phyloP scores from a whole-genome alignment of 768 basidiomycete genomes.

The Tylopilus rubrobrunneus region DNA sequence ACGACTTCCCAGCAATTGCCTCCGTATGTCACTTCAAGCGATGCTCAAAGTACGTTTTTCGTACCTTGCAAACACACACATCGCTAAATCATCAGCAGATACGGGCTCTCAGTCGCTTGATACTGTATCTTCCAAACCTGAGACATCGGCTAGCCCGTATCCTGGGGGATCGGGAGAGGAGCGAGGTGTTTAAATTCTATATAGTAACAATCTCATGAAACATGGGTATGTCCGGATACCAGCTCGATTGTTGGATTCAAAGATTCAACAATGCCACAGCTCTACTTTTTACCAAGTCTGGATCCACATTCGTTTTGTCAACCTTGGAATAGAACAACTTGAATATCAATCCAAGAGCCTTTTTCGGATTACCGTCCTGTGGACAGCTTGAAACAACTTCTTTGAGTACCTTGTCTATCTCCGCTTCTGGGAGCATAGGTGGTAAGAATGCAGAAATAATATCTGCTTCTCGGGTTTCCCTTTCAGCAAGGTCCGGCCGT shows the following conservation, averaged over 20 bases:
- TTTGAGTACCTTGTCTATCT: slow-evolving; percentile 50
- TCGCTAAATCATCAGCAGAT: background rate
- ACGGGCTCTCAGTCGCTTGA: background rate
- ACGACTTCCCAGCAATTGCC: slow-evolving; percentile 8
- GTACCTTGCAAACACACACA: background rate
- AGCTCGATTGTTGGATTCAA: background rate
- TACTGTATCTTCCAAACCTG: background rate
- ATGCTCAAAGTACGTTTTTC: slow-evolving; percentile 14
- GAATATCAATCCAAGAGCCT: slow-evolving; percentile 46
- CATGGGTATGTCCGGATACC: background rate
- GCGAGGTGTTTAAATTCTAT: background rate
- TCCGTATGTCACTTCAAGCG: slow-evolving; percentile 6
- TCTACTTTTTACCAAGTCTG: slow-evolving; percentile 52
- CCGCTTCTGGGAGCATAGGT: slow-evolving; percentile 50
- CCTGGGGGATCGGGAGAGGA: slow-evolving; percentile 2
- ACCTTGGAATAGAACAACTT: slow-evolving; percentile 61
- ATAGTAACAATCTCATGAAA: background rate
- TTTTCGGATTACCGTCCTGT: slow-evolving; percentile 17
- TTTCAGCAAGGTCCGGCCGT: slow-evolving; percentile 62
- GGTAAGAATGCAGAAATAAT: slow-evolving; percentile 57
- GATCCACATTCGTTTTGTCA: slow-evolving; percentile 56
- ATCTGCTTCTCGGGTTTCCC: slow-evolving; percentile 55
- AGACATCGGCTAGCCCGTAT: background rate
- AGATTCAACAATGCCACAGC: slow-evolving; percentile 37
- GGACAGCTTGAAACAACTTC: slow-evolving; percentile 34